Percentiles rank a stretch among this genome's conserved stretches.
Evolutionary conservation across 139 green algal genomes (phyloP).

Genomic region (Protoeuglena noctilucae): DNA sequence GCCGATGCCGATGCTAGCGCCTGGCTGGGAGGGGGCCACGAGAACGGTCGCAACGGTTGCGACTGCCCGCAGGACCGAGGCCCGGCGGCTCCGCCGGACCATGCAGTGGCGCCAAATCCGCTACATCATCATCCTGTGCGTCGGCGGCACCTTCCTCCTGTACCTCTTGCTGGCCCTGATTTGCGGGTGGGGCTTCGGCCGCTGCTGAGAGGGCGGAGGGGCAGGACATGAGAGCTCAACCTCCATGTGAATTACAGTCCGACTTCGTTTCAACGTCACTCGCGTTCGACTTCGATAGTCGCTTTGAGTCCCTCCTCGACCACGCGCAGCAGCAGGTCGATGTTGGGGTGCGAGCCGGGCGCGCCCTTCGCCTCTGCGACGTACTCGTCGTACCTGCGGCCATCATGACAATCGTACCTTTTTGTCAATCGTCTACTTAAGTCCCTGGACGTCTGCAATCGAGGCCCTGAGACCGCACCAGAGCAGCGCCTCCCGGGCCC

Average conservation of each 20-base stretch:
- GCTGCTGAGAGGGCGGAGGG: background rate
- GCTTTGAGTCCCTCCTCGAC: conserved; percentile 31
- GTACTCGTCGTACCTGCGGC: conserved; percentile 47
- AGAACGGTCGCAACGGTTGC: no score
- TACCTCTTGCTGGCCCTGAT: background rate
- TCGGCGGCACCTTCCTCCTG: background rate
- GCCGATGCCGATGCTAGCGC: no score
- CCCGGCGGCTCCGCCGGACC: background rate
- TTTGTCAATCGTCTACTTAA: no score
- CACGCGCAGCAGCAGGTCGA: conserved; percentile 32
- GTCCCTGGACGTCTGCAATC: no score
- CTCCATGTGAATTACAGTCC: no score
- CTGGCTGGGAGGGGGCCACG: no score
- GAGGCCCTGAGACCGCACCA: no score
- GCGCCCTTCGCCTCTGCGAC: conserved; percentile 14
- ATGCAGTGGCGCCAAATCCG: background rate
- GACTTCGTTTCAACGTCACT: no score
- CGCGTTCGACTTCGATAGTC: no score
- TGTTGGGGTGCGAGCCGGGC: conserved; percentile 33
- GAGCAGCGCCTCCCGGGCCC: background rate
- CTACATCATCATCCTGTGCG: background rate
- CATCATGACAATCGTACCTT: no score
- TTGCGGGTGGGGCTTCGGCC: background rate
- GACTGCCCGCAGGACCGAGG: no score
- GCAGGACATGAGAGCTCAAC: background rate